Conservation (phyloP, 306 rosid genomes). For the Sechiopsis laciniata region DNA sequence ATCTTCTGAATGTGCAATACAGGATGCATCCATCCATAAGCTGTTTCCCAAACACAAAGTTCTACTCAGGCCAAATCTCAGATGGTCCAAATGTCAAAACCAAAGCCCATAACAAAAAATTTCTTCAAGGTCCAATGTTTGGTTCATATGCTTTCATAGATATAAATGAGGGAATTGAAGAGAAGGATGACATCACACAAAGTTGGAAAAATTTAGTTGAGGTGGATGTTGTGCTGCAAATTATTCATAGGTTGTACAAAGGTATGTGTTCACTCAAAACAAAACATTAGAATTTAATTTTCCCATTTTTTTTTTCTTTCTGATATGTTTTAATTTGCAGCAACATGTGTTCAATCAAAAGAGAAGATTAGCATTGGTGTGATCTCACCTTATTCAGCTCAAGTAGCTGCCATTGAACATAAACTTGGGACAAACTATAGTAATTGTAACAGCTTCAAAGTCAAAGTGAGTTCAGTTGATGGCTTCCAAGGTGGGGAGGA, state of each 20-base stretch:
- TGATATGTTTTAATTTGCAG: neutral
- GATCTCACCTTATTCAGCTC: constrained; percentile 75
- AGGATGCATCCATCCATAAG: constrained; percentile 87
- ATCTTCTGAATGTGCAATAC: constrained; percentile 56
- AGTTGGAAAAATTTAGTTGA: constrained; percentile 62
- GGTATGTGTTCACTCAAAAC: constrained; percentile 28
- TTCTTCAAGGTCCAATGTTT: constrained; percentile 52
- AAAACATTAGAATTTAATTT: too few species aligned
- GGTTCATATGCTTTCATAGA: constrained; percentile 66
- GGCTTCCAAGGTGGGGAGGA: constrained; percentile 84
- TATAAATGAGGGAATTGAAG: constrained; percentile 58
- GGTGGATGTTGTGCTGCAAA: constrained; percentile 45
- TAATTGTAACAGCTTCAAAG: constrained; percentile 34
- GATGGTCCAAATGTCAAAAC: constrained; percentile 50
- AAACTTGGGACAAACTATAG: constrained; percentile 39
- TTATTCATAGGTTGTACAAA: constrained; percentile 43
- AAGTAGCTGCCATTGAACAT: constrained; percentile 51
- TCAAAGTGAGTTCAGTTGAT: constrained; percentile 61
- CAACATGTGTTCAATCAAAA: constrained; percentile 40
- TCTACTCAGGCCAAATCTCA: constrained; percentile 40
- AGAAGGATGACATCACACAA: constrained; percentile 49
- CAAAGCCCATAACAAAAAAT: constrained; percentile 36
- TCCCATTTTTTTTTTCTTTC: neutral
- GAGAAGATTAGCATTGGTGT: constrained; percentile 48
- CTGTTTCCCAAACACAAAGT: constrained; percentile 51